Evolutionary conservation across 2,329 filamentous ascomycete species (phyloP).

Genomic region (Juglanconis oblonga): DNA sequence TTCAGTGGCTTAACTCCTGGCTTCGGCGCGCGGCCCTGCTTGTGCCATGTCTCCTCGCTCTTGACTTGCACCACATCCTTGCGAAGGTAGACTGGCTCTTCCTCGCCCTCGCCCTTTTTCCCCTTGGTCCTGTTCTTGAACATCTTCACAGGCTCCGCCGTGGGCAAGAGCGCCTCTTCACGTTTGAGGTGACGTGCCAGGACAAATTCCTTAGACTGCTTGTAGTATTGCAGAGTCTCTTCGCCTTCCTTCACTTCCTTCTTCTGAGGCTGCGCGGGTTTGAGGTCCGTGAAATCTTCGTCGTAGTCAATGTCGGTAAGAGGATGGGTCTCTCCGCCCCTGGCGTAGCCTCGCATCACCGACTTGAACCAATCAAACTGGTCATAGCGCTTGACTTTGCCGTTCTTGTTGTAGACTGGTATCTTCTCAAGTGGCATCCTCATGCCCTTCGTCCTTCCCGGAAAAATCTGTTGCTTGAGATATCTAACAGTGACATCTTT

Average conservation of each 20-base stretch:
- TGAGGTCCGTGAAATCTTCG: slow-evolving; percentile 76
- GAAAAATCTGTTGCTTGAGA: slow-evolving; percentile 74
- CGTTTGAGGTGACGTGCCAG: slow-evolving; percentile 83
- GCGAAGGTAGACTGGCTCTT: slow-evolving; percentile 78
- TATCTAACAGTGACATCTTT: slow-evolving; percentile 96
- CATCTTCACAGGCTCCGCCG: slow-evolving; percentile 65
- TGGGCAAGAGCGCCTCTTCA: slow-evolving; percentile 79
- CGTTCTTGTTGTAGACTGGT: slow-evolving; percentile 71
- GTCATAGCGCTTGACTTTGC: slow-evolving; percentile 74
- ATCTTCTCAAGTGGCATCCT: slow-evolving; percentile 78
- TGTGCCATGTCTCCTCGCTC: slow-evolving; percentile 95
- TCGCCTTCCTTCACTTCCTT: slow-evolving; percentile 72
- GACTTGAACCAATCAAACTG: slow-evolving; percentile 86
- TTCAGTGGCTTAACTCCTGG: slow-evolving; percentile 75
- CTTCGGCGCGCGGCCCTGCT: slow-evolving; percentile 79
- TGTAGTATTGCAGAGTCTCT: slow-evolving; percentile 85
- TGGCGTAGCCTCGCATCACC: slow-evolving; percentile 69
- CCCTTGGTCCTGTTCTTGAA: slow-evolving; percentile 77
- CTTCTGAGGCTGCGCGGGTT: slow-evolving; percentile 68
- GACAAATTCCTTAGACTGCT: slow-evolving; percentile 79
- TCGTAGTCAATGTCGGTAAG: slow-evolving; percentile 71
- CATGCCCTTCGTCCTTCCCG: slow-evolving; percentile 85
- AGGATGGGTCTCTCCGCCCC: slow-evolving; percentile 46
- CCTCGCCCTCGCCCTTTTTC: slow-evolving; percentile 63
- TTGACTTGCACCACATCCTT: slow-evolving; percentile 82